Percentiles rank a stretch among this genome's conserved stretches.
These are phyloP conservation scores for Leucoagaricus sp. DNA, from an alignment of 1,284 basidiomycete genomes.

Conservation along the genomic window DNA sequence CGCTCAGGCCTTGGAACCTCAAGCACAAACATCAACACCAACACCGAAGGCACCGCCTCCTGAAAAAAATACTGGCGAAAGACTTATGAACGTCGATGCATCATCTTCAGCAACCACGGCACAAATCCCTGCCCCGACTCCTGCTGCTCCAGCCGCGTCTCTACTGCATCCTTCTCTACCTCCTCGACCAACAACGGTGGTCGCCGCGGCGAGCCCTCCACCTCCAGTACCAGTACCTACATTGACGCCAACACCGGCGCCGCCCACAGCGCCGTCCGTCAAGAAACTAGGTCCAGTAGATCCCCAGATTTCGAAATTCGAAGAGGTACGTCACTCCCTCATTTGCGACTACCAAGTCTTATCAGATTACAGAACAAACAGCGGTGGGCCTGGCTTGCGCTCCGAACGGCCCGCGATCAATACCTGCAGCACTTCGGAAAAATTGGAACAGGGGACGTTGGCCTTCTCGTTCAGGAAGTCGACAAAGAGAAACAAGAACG, in stretches of 20 bases:
- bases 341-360: conserved; percentile 3
- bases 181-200: conserved; percentile 43
- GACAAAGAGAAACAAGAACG: conserved; percentile 55
- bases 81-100: conserved; percentile 18
- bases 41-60: neutral
- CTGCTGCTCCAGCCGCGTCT: conserved; percentile 32
- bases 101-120: conserved; percentile 23
- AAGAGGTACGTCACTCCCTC: conserved; percentile 51
- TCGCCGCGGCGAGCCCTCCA: conserved; percentile 21
- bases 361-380: conserved; percentile 57
- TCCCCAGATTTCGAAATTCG: conserved; percentile 53
- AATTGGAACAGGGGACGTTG: conserved; percentile 76
- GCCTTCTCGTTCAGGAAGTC: conserved; percentile 64
- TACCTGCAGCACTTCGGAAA: conserved; percentile 73
- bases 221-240: conserved; percentile 28
- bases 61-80: neutral
- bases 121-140: conserved; percentile 27
- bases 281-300: conserved; percentile 36
- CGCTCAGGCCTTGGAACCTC: conserved; percentile 46
- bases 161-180: conserved; percentile 70
- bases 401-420: conserved; percentile 71
- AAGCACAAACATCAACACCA: conserved; percentile 39
- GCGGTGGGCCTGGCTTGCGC: conserved; percentile 76
- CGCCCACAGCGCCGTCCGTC: conserved; percentile 24
- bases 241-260: conserved; percentile 24